A percentile compares a stretch with the other conserved stretches of the same genome.
Conservation (phyloP, 225 moss, liverwort and hornwort species). For the Asterella californica region DNA sequence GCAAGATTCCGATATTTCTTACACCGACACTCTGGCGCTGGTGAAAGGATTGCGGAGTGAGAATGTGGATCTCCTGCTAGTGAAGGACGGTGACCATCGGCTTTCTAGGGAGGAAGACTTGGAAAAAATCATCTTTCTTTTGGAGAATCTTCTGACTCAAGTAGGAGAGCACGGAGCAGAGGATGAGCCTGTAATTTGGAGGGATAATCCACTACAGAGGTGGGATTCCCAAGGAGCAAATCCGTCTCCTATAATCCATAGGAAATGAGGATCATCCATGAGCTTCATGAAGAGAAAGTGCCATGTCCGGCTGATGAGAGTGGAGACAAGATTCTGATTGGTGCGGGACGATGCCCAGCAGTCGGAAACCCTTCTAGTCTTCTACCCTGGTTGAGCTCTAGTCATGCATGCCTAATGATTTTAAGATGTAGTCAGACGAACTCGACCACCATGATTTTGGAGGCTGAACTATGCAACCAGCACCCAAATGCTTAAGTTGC, state of each 20-base stretch:
- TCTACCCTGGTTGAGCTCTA: too few species aligned
- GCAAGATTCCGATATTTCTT: not conserved
- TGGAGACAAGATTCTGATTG: not conserved
- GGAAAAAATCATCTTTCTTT: slow-evolving; percentile 2
- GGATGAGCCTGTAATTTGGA: slow-evolving; percentile 14
- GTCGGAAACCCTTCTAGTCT: too few species aligned
- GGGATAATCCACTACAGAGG: slow-evolving; percentile 12
- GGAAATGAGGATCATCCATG: not conserved
- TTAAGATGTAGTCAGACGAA: too few species aligned
- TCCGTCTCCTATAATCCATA: not conserved
- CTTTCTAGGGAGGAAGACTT: slow-evolving; percentile 18
- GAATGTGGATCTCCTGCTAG: slow-evolving; percentile 13
- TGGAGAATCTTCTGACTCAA: slow-evolving; percentile 9
- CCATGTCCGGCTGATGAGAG: not conserved
- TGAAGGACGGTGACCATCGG: slow-evolving; percentile 20
- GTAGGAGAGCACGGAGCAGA: not conserved
- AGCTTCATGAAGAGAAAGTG: not conserved
- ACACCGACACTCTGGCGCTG: slow-evolving; percentile 10
- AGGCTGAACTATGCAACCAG: too few species aligned
- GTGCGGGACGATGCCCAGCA: not conserved
- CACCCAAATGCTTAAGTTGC: too few species aligned
- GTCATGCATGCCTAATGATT: too few species aligned
- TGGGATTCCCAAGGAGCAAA: slow-evolving; percentile 15
- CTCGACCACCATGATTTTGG: too few species aligned
- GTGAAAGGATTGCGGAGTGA: not conserved